Evolutionary conservation across 495 filamentous ascomycete genomes (phyloP).

Genomic region (Tuber umbilicatum): DNA sequence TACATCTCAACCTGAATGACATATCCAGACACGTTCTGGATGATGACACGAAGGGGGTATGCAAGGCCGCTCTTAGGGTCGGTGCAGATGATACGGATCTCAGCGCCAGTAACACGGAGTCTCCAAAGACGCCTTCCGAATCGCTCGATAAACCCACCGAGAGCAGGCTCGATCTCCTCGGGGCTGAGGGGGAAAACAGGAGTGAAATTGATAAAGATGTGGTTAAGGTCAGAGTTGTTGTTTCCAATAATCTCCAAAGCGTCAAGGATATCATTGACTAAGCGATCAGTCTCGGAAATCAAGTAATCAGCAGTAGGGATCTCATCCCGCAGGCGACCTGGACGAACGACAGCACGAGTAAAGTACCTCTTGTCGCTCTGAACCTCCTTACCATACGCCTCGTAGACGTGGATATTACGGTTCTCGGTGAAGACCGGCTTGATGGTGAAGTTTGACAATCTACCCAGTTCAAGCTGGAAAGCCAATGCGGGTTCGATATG

Average conservation of each 20-base stretch:
- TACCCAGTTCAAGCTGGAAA: slow-evolving; percentile 93
- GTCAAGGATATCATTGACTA: slow-evolving; percentile 97
- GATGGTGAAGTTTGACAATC: slow-evolving; percentile 93
- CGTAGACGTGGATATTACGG: slow-evolving; percentile 96
- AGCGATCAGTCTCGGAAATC: slow-evolving; percentile 89
- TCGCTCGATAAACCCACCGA: slow-evolving; percentile 90
- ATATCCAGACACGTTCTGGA: slow-evolving; percentile 98
- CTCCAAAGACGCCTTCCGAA: slow-evolving; percentile 95
- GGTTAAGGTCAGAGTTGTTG: slow-evolving; percentile 98
- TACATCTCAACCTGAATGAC: slow-evolving; percentile 97
- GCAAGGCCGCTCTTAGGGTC: slow-evolving; percentile 76
- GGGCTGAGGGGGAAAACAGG: slow-evolving; percentile 89
- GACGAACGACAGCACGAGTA: slow-evolving; percentile 84
- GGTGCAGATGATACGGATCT: slow-evolving; percentile 97
- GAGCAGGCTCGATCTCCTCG: slow-evolving; percentile 83
- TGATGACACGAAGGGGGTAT: slow-evolving; percentile 89
- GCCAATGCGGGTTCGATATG: slow-evolving; percentile 93
- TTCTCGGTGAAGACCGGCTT: slow-evolving; percentile 98
- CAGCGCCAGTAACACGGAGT: slow-evolving; percentile 91
- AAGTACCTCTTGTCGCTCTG: slow-evolving; percentile 98
- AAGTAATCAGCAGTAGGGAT: slow-evolving; percentile 96
- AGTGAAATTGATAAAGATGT: slow-evolving; percentile 99
- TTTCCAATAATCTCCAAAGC: slow-evolving; percentile 96
- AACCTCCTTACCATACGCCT: slow-evolving; percentile 85
- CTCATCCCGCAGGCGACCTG: slow-evolving; percentile 88